A percentile compares a stretch with the other conserved stretches of the same genome.
phyloP scores from a whole-genome alignment of 1,284 basidiomycete species.

The Marasmius sp. region DNA sequence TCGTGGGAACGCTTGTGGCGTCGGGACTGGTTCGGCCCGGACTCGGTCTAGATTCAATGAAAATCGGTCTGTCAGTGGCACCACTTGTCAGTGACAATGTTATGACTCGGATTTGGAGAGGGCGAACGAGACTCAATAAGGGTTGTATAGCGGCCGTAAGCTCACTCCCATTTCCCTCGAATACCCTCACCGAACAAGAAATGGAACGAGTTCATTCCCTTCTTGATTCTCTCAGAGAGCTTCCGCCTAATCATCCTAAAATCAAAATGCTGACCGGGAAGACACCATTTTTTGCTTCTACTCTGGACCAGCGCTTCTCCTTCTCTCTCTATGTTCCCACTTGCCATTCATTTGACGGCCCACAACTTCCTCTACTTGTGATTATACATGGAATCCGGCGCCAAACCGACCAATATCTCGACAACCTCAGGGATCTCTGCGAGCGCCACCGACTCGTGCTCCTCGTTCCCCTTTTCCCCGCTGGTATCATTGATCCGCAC shows the following conservation, averaged over 20 bases:
- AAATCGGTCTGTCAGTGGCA: no score
- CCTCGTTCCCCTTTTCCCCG: constrained; percentile 23
- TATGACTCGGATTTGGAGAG: no score
- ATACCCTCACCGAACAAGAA: neutral
- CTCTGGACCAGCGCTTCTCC: constrained; percentile 23
- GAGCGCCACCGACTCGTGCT: constrained; percentile 17
- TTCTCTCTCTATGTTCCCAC: constrained; percentile 21
- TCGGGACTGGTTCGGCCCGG: no score
- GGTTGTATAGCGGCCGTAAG: no score
- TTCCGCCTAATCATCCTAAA: neutral
- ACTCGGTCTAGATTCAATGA: no score
- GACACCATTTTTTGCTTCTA: constrained; percentile 20
- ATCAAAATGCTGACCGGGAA: constrained; percentile 16
- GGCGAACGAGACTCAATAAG: no score
- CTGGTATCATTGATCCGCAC: constrained; percentile 22
- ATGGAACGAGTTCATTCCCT: neutral
- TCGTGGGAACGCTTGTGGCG: no score
- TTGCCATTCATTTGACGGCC: constrained; percentile 11
- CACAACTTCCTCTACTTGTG: constrained; percentile 20
- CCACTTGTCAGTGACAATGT: no score
- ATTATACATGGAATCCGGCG: constrained; percentile 23
- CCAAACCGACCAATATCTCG: constrained; percentile 14
- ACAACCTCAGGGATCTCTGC: constrained; percentile 17
- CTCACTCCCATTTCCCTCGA: neutral
- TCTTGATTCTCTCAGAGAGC: neutral